These are phyloP conservation scores for Yamadazyma atlantica DNA, from an alignment of 1,139 yeast species.

Conservation along the genomic window DNA sequence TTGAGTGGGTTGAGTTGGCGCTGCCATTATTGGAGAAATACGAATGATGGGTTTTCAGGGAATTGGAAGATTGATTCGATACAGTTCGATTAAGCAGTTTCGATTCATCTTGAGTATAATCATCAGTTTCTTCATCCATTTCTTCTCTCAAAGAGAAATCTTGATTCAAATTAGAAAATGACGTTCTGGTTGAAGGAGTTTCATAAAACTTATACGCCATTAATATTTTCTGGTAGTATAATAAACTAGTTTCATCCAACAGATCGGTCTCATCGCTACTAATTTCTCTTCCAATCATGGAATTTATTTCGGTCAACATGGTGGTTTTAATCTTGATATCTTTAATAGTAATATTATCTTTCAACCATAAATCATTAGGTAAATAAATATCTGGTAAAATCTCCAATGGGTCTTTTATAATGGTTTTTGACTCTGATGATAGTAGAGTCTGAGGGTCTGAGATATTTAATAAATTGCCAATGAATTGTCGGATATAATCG, in stretches of 20 bases:
- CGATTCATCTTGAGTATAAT: constrained; percentile 13
- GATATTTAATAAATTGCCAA: constrained; percentile 13
- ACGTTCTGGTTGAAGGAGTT: constrained; percentile 3
- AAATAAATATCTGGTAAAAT: constrained; percentile 35
- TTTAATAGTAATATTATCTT: constrained; percentile 31
- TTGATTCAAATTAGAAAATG: not conserved
- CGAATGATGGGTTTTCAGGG: constrained; percentile 19
- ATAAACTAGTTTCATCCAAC: constrained; percentile 30
- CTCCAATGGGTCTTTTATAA: constrained; percentile 3
- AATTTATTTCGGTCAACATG: constrained; percentile 35
- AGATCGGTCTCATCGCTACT: constrained; percentile 7
- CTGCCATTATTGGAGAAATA: constrained; percentile 15
- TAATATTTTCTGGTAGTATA: constrained; percentile 37
- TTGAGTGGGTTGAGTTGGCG: constrained; percentile 9
- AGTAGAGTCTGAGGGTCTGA: constrained; percentile 6
- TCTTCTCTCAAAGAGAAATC: constrained; percentile 23
- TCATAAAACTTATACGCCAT: constrained; percentile 39
- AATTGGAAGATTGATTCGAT: constrained; percentile 22
- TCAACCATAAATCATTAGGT: constrained; percentile 43
- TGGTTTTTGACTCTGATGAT: not conserved
- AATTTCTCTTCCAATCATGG: constrained; percentile 30
- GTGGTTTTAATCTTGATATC: constrained; percentile 36
- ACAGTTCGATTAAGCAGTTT: constrained; percentile 20
- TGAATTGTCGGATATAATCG: constrained; percentile 14
- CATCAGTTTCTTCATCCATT: constrained; percentile 26